Conservation (phyloP, 768 basidiomycete species). For the Calocybe indica region DNA sequence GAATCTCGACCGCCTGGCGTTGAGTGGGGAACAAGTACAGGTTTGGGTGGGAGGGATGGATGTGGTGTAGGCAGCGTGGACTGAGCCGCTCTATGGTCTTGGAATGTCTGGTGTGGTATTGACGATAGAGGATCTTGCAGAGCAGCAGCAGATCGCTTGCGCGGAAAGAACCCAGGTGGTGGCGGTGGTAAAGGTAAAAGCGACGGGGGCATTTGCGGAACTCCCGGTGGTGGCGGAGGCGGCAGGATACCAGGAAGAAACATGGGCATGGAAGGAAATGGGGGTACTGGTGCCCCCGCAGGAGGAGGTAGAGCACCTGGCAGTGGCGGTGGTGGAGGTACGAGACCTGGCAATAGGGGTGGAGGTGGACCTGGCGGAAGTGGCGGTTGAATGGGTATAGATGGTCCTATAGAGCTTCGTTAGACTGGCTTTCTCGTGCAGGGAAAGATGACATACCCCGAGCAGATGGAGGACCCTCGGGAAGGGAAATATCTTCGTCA, state of each 20-base stretch:
- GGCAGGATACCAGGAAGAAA: slow-evolving; percentile 22
- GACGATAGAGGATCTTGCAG: slow-evolving; percentile 74
- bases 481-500: slow-evolving; percentile 10
- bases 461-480: not conserved
- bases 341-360: slow-evolving; percentile 15
- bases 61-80: slow-evolving; percentile 22
- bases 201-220: not conserved
- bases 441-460: not conserved
- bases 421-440: slow-evolving; percentile 6
- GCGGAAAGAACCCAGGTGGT: slow-evolving; percentile 65
- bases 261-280: slow-evolving; percentile 12
- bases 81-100: slow-evolving; percentile 56
- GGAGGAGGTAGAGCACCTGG: slow-evolving; percentile 15
- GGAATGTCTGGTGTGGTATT: slow-evolving; percentile 75
- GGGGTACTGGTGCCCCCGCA: slow-evolving; percentile 16
- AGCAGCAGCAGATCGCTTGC: slow-evolving; percentile 44
- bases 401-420: slow-evolving; percentile 1
- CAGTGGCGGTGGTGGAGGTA: slow-evolving; percentile 25
- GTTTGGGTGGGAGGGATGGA: slow-evolving; percentile 40
- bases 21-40: slow-evolving; percentile 3
- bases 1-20: too few relatives aligned
- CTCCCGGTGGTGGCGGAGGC: slow-evolving; percentile 4
- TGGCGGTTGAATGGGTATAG: slow-evolving; percentile 17
- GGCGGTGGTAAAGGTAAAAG: slow-evolving; percentile 28
- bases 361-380: slow-evolving; percentile 21